These are phyloP conservation scores for Nigrograna mackinnonii DNA, from an alignment of 2,329 filamentous ascomycete species.

Conservation along the genomic window DNA sequence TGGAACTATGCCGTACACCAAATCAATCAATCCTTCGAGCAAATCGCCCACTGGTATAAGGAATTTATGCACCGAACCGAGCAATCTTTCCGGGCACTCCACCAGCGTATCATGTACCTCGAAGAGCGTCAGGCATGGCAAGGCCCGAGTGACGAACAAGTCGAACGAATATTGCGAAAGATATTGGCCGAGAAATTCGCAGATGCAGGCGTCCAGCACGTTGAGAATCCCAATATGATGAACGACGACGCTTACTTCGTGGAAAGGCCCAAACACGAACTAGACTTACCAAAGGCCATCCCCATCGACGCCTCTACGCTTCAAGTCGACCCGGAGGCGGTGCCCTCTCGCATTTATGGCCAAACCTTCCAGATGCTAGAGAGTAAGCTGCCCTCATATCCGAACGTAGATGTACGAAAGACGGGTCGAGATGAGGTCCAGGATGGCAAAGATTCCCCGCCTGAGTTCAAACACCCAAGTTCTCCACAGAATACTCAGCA, in stretches of 20 bases:
- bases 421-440: not conserved
- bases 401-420: slow-evolving; percentile 11
- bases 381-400: slow-evolving; percentile 19
- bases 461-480: slow-evolving; percentile 4
- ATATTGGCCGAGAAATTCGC: slow-evolving; percentile 36
- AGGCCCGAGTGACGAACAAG: slow-evolving; percentile 34
- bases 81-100: slow-evolving; percentile 27
- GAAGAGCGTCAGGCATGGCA: slow-evolving; percentile 27
- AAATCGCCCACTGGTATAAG: slow-evolving; percentile 32
- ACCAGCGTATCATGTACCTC: slow-evolving; percentile 27
- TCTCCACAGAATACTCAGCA: slow-evolving; percentile 1
- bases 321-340: slow-evolving; percentile 27
- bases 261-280: slow-evolving; percentile 13
- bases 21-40: slow-evolving; percentile 37
- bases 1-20: slow-evolving; percentile 32
- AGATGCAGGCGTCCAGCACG: slow-evolving; percentile 11
- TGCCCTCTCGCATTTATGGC: slow-evolving; percentile 31
- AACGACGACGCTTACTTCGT: slow-evolving; percentile 23
- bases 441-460: too few species aligned
- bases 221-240: slow-evolving; percentile 7
- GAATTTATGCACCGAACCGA: slow-evolving; percentile 38
- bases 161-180: slow-evolving; percentile 38
- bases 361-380: slow-evolving; percentile 34
- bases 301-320: slow-evolving; percentile 22
- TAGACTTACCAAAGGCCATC: slow-evolving; percentile 16